Conservation (phyloP, 192 early-diverging fungal species). For the Coemansia aciculifera region DNA sequence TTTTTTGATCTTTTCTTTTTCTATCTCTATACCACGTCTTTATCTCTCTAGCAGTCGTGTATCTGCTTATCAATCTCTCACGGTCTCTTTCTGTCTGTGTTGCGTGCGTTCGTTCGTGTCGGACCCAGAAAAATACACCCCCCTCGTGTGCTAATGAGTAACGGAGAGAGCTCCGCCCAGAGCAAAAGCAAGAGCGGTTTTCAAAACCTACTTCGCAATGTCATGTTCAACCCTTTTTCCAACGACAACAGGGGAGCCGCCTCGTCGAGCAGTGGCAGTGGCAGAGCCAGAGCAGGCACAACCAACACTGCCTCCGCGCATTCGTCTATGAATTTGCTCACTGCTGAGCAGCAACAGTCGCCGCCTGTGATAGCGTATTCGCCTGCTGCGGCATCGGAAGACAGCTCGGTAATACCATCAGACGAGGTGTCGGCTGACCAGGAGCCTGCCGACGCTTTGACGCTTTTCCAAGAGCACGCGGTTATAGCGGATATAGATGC, state of each 20-base stretch:
- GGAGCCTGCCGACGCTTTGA: constrained; percentile 26
- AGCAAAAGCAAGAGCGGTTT: constrained; percentile 17
- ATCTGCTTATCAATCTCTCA: not conserved
- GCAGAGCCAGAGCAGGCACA: not conserved
- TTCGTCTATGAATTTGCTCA: constrained; percentile 5
- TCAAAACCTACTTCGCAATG: constrained; percentile 36
- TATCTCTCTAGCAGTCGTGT: not conserved
- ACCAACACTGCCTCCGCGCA: not conserved
- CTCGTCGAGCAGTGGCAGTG: constrained; percentile 6
- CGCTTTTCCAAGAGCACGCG: constrained; percentile 17
- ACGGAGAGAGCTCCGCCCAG: constrained; percentile 21
- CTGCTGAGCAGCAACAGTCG: not conserved
- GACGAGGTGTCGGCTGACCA: constrained; percentile 6
- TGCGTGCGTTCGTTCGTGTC: not conserved
- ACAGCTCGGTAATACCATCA: not conserved
- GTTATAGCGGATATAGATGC: constrained; percentile 16
- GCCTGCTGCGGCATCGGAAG: not conserved
- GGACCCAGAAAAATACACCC: not conserved
- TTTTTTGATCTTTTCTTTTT: constrained; percentile 11
- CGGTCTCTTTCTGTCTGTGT: not conserved
- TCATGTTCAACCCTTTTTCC: constrained; percentile 42
- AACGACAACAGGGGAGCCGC: constrained; percentile 15
- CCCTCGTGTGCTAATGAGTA: constrained; percentile 3
- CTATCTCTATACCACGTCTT: not conserved
- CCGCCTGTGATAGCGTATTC: not conserved